These are phyloP conservation scores for Leptoxyphium fumago DNA, from an alignment of 2,329 filamentous ascomycete species.

Conservation along the genomic window DNA sequence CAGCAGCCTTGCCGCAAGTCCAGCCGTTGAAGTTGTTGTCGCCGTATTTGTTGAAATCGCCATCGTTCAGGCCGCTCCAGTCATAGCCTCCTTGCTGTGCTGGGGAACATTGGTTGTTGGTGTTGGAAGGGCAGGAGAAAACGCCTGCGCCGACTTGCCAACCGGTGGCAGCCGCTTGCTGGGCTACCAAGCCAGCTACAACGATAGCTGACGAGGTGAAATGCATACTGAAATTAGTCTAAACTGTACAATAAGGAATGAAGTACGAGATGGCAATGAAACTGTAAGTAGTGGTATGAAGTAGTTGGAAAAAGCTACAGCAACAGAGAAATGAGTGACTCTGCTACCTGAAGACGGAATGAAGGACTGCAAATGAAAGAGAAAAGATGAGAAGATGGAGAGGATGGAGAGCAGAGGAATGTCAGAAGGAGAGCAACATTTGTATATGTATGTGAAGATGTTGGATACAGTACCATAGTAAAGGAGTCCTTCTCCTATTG, in stretches of 20 bases:
- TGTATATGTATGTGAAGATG: too few species aligned
- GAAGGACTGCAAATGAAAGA: constrained; percentile 11
- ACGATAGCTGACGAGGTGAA: constrained; percentile 26
- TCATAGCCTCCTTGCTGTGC: constrained; percentile 56
- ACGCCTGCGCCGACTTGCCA: constrained; percentile 36
- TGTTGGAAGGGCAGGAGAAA: constrained; percentile 57
- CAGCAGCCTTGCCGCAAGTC: constrained; percentile 47
- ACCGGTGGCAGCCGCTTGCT: constrained; percentile 31
- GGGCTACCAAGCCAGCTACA: constrained; percentile 30
- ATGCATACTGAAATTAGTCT: constrained; percentile 13
- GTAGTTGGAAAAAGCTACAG: constrained; percentile 7
- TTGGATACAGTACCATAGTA: too few species aligned
- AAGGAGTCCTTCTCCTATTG: too few species aligned
- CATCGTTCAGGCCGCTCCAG: constrained; percentile 50
- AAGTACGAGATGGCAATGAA: constrained; percentile 1
- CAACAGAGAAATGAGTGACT: constrained; percentile 32
- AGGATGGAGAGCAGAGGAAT: too few species aligned
- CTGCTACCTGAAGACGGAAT: constrained; percentile 19
- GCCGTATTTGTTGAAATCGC: constrained; percentile 50
- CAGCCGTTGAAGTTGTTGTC: constrained; percentile 64
- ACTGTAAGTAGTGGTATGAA: constrained; percentile 5
- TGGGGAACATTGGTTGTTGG: constrained; percentile 61
- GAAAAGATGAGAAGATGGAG: constrained; percentile 8
- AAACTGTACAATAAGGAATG: constrained; percentile 2
- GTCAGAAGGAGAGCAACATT: too few species aligned